These are phyloP conservation scores for Neofusicoccum ribis DNA, from an alignment of 2,329 filamentous ascomycete genomes.

Conservation along the genomic window DNA sequence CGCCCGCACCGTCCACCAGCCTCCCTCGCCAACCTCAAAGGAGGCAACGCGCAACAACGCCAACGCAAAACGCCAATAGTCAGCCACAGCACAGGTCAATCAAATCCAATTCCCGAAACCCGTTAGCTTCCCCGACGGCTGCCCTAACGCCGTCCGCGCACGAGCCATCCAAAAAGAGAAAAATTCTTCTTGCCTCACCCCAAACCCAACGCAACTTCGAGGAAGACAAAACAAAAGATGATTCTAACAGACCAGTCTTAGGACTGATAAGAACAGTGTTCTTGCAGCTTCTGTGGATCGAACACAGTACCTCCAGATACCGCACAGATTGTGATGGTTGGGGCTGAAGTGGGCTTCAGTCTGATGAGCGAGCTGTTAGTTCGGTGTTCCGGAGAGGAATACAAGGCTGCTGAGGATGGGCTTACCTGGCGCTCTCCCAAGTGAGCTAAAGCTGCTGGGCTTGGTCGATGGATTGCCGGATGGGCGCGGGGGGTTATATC, in stretches of 20 bases:
- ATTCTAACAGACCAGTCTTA: neutral
- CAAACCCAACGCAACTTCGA: neutral
- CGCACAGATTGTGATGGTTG: conserved; percentile 26
- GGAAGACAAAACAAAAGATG: neutral
- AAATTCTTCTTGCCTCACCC: neutral
- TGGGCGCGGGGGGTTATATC: neutral
- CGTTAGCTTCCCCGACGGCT: neutral
- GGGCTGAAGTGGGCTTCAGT: conserved; percentile 36
- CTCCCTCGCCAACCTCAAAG: no score
- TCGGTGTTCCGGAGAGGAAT: neutral
- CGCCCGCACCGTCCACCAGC: no score
- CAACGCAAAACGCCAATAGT: no score
- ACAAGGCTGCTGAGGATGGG: neutral
- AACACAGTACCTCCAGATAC: conserved; percentile 41
- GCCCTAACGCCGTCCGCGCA: neutral
- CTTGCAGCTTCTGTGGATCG: conserved; percentile 38
- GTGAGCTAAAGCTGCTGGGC: conserved; percentile 36
- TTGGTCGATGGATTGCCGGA: neutral
- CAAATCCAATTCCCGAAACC: neutral
- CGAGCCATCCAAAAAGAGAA: neutral
- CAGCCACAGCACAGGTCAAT: no score
- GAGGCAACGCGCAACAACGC: no score
- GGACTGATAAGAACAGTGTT: conserved; percentile 21
- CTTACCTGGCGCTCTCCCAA: conserved; percentile 34
- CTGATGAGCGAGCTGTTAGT: conserved; percentile 21